Evolutionary conservation across 441 rosid species (phyloP), one percentile per base, ranked within the genome.

Genomic region (Euphorbia celastroides): DNA sequence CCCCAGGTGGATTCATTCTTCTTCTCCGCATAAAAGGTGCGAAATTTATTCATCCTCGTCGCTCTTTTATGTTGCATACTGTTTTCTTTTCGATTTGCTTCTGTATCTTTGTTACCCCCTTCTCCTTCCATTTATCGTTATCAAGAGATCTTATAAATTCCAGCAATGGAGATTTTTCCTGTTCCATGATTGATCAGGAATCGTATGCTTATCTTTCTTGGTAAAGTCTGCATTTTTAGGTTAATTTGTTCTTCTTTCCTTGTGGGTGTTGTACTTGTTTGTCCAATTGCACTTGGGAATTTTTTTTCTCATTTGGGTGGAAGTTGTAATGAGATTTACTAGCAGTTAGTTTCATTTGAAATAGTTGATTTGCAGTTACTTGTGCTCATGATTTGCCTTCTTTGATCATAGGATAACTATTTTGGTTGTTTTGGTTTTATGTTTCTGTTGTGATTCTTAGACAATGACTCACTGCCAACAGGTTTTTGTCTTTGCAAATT

Each of bases 1-100:
- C 31, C 30, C 16, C 38, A 32, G 57, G 12, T 38, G 44, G 12
- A 27, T 25, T 20, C 23, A 0, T 22, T 1, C 46, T 64, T 58
- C 51, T 27, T 31, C 62, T 64, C 68, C 0, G 48, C 41, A 19
- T 44, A 31, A 44, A 66, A 60, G 77, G 79, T 64, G 11, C 44
- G 46, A 23, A 3, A 1, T 22, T 60, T 27, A 51, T 7, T n/a
- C 59, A 27, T 55, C 6, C 23, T 44, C n/a, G 44, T 12, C 11
- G 16, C 64, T 31, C 8, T 16, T 48, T 8, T 25, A 14, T 16
- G 7, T 38, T 38, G 12, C 12, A 9, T 38, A 38, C 5, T 9
- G 11, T 38, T 7, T 7, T 38, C 12, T 38, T n/a, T 22, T n/a
- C 11, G 7, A 3, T 25, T 7, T 34, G n/a, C 41, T 1, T 42